Evolutionary conservation across 441 rosid species (phyloP).

Genomic region (Euphorbia neoarborescens): DNA sequence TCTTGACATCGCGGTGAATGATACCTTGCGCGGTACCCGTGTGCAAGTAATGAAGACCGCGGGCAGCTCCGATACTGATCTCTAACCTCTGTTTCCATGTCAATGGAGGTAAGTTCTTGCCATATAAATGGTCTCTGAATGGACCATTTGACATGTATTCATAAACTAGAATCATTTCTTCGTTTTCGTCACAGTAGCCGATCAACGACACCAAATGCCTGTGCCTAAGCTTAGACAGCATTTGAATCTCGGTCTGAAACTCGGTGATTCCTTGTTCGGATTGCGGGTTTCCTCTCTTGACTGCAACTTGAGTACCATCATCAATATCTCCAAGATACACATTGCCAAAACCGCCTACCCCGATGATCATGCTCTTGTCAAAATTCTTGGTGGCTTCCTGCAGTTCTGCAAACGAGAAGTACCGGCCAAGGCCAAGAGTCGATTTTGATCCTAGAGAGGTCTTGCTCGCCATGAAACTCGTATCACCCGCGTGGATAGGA

Average conservation of each 20-base stretch:
- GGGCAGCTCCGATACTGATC: conserved; percentile 73
- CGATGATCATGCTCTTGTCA: conserved; percentile 53
- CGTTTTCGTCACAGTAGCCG: conserved; percentile 74
- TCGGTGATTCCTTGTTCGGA: conserved; percentile 86
- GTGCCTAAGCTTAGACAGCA: conserved; percentile 82
- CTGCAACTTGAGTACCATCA: conserved; percentile 75
- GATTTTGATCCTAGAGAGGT: conserved; percentile 47
- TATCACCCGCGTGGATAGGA: conserved; percentile 63
- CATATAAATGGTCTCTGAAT: conserved; percentile 72
- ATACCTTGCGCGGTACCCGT: conserved; percentile 87
- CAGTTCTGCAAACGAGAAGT: conserved; percentile 57
- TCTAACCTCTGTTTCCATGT: conserved; percentile 82
- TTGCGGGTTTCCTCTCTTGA: conserved; percentile 85
- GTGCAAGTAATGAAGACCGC: conserved; percentile 78
- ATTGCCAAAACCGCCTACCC: conserved; percentile 86
- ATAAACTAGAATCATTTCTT: conserved; percentile 82
- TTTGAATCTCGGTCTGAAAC: conserved; percentile 83
- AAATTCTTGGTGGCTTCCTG: conserved; percentile 77
- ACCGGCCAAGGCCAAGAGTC: conserved; percentile 63
- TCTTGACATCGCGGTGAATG: conserved; percentile 76
- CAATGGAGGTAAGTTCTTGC: conserved; percentile 50
- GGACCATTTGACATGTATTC: conserved; percentile 91
- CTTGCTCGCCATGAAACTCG: conserved; percentile 61
- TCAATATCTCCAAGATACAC: conserved; percentile 63
- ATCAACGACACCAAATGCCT: conserved; percentile 83